These are phyloP conservation scores for Coprinopsis marcescibilis DNA, from an alignment of 768 basidiomycete species.

Conservation along the genomic window DNA sequence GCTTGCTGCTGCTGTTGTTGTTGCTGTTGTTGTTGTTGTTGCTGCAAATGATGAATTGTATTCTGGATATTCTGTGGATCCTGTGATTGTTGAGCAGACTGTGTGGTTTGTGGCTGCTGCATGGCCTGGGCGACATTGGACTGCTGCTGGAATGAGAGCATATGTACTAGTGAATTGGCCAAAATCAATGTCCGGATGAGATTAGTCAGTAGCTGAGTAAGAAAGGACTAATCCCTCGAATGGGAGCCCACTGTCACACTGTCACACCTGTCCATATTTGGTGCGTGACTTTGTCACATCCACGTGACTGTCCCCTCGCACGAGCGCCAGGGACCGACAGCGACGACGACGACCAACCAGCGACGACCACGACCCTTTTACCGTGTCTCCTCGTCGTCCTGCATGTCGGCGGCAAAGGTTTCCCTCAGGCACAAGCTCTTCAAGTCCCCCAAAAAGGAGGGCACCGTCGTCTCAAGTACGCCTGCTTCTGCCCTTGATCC, in stretches of 20 bases:
- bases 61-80: conserved; percentile 16
- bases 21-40: conserved; percentile 15
- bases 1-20: conserved; percentile 9
- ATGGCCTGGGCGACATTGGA: conserved; percentile 24
- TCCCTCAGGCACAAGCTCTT: conserved; percentile 16
- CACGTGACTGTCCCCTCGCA: conserved; percentile 3
- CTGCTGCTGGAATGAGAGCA: conserved; percentile 35
- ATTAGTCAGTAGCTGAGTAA: conserved; percentile 46
- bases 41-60: conserved; percentile 14
- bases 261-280: conserved; percentile 11
- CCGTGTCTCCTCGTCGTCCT: conserved; percentile 5
- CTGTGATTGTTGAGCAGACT: conserved; percentile 20
- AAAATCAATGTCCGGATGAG: conserved; percentile 18
- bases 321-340: conserved; percentile 8
- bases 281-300: conserved; percentile 13
- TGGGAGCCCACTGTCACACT: conserved; percentile 7
- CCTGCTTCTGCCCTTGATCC: conserved; percentile 22
- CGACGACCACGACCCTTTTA: no score
- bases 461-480: conserved; percentile 14
- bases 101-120: not conserved
- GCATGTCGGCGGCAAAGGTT: conserved; percentile 12
- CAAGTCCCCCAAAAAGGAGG: conserved; percentile 9
- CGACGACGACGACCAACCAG: no score
- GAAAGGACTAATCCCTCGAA: conserved; percentile 13
- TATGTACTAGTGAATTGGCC: conserved; percentile 15